Evolutionary conservation across 2,329 filamentous ascomycete species (phyloP).

Genomic region (Talaromyces sp.): DNA sequence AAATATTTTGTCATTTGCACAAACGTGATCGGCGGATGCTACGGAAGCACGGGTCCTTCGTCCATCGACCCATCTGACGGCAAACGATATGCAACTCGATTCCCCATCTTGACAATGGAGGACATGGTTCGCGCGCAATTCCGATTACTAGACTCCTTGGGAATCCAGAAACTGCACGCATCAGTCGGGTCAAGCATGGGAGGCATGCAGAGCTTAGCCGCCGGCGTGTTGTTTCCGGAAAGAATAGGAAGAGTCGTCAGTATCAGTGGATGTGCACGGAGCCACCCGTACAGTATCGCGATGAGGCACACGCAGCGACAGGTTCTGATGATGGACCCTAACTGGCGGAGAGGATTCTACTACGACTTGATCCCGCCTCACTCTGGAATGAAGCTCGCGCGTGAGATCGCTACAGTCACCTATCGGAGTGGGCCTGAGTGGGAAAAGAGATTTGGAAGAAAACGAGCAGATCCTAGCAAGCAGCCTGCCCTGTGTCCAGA

Average conservation of each 20-base stretch:
- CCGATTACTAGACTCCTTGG: slow-evolving; percentile 71
- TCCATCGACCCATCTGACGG: slow-evolving; percentile 85
- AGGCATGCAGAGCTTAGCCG: slow-evolving; percentile 92
- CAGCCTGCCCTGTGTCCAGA: slow-evolving; percentile 93
- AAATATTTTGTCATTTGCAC: slow-evolving; percentile 94
- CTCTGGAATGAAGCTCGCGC: slow-evolving; percentile 93
- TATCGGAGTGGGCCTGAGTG: slow-evolving; percentile 96
- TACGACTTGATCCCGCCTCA: slow-evolving; percentile 85
- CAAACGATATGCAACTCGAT: slow-evolving; percentile 83
- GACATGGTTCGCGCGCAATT: slow-evolving; percentile 99
- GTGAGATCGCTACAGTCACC: slow-evolving; percentile 95
- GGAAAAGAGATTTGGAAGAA: slow-evolving; percentile 88
- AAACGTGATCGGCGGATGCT: slow-evolving; percentile 93
- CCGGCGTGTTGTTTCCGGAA: slow-evolving; percentile 74
- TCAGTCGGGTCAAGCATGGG: slow-evolving; percentile 97
- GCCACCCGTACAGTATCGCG: slow-evolving; percentile 95
- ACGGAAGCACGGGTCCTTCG: slow-evolving; percentile 86
- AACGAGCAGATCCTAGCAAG: slow-evolving; percentile 76
- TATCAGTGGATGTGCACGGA: slow-evolving; percentile 88
- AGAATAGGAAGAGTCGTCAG: slow-evolving; percentile 77
- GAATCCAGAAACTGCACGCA: slow-evolving; percentile 74
- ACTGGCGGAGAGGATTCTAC: slow-evolving; percentile 95
- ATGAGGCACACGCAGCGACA: slow-evolving; percentile 98
- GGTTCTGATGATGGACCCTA: slow-evolving; percentile 97
- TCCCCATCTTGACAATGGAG: slow-evolving; percentile 90